Conservation (phyloP, 768 basidiomycete genomes). For the Rhizopogon roseolus region DNA sequence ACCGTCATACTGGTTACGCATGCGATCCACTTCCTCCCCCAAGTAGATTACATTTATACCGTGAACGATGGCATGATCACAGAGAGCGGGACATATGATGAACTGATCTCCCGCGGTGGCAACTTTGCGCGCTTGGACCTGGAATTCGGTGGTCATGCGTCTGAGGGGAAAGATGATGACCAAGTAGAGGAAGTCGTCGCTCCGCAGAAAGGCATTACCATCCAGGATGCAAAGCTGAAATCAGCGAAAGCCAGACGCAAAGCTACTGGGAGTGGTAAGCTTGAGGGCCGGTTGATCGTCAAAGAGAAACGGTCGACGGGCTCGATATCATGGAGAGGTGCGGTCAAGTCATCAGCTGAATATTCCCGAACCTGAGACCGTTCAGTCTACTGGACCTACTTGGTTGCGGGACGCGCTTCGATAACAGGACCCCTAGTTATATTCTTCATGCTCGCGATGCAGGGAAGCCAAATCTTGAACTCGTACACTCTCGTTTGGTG, state of each 20-base stretch:
- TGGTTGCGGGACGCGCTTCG: slow-evolving; percentile 49
- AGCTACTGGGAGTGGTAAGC: slow-evolving; percentile 53
- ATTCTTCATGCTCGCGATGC: slow-evolving; percentile 50
- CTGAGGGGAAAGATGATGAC: slow-evolving; percentile 28
- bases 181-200: slow-evolving; percentile 13
- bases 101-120: slow-evolving; percentile 44
- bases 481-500: slow-evolving; percentile 71
- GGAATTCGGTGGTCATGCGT: slow-evolving; percentile 55
- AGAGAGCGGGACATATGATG: slow-evolving; percentile 47
- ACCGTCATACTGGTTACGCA: slow-evolving; percentile 54
- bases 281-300: slow-evolving; percentile 63
- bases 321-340: slow-evolving; percentile 48
- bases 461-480: slow-evolving; percentile 55
- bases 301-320: slow-evolving; percentile 65
- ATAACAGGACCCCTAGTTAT: slow-evolving; percentile 49
- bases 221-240: slow-evolving; percentile 34
- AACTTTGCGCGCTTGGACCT: slow-evolving; percentile 53
- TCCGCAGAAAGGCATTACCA: slow-evolving; percentile 8
- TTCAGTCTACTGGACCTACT: slow-evolving; percentile 55
- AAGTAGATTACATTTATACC: slow-evolving; percentile 48
- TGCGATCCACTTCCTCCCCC: slow-evolving; percentile 48
- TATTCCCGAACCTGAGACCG: not conserved
- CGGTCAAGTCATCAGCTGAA: slow-evolving; percentile 4
- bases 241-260: slow-evolving; percentile 26
- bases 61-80: slow-evolving; percentile 39